phyloP scores from a whole-genome alignment of 306 rosid species.

The Oxytropis ochrocephala region DNA sequence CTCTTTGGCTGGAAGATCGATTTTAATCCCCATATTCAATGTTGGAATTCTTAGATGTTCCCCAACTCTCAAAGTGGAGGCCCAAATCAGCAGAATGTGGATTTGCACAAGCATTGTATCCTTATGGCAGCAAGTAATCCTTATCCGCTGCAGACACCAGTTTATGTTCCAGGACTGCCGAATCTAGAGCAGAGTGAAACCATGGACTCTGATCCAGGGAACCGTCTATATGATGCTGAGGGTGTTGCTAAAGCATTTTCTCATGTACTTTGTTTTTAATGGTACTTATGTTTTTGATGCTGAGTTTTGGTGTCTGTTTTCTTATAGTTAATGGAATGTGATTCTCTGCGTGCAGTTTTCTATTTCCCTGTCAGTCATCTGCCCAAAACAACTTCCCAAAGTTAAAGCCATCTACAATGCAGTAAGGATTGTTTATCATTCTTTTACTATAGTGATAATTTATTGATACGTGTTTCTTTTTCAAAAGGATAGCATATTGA shows the following conservation, averaged over 20 bases:
- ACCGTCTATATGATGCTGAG: constrained; percentile 69
- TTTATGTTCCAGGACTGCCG: constrained; percentile 68
- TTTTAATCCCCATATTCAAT: constrained; percentile 18
- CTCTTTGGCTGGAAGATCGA: not conserved
- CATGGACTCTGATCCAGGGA: constrained; percentile 62
- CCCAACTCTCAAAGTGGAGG: constrained; percentile 61
- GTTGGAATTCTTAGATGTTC: constrained; percentile 63
- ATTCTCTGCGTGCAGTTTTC: constrained; percentile 59
- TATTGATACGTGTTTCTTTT: not conserved
- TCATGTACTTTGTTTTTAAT: constrained; percentile 42
- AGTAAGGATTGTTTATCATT: constrained; percentile 38
- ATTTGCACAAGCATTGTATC: constrained; percentile 78
- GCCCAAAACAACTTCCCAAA: constrained; percentile 89
- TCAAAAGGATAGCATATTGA: not conserved
- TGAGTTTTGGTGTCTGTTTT: not conserved
- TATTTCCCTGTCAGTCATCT: constrained; percentile 80
- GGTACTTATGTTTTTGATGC: not conserved
- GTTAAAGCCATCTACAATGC: constrained; percentile 72
- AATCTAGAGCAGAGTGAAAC: constrained; percentile 70
- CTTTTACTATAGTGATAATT: not conserved
- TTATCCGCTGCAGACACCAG: constrained; percentile 85
- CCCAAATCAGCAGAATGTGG: constrained; percentile 71
- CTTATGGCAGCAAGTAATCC: constrained; percentile 93
- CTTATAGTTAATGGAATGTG: constrained; percentile 6
- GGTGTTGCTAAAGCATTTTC: constrained; percentile 87